These are phyloP conservation scores for Boechera stricta DNA, from an alignment of 345 rosid genomes.

Conservation along the genomic window DNA sequence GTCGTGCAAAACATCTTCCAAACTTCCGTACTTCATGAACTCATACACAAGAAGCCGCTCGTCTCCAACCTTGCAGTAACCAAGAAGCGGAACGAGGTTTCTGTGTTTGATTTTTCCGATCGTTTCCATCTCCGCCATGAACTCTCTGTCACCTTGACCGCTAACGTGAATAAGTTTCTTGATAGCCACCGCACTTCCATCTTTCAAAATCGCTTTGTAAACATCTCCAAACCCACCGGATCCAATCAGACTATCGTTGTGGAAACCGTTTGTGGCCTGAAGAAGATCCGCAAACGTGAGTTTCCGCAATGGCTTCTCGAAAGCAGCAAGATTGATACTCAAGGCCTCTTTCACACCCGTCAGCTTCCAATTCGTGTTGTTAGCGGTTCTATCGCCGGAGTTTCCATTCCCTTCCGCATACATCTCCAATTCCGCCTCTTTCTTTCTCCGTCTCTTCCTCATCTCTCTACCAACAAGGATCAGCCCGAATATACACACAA, in stretches of 20 bases:
- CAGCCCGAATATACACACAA: conserved; percentile 73
- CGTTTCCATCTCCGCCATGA: conserved; percentile 97
- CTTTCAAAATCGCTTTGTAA: conserved; percentile 85
- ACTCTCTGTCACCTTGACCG: conserved; percentile 97
- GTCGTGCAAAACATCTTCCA: conserved; percentile 86
- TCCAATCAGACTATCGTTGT: conserved; percentile 82
- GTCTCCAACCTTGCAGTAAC: conserved; percentile 90
- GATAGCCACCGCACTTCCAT: conserved; percentile 87
- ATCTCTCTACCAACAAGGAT: conserved; percentile 66
- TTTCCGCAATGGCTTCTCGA: conserved; percentile 83
- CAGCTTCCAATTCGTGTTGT: conserved; percentile 73
- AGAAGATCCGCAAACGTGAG: conserved; percentile 94
- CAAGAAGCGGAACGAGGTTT: conserved; percentile 91
- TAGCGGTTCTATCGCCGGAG: conserved; percentile 69
- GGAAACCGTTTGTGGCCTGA: conserved; percentile 89
- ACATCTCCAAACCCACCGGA: conserved; percentile 99
- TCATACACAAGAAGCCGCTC: conserved; percentile 94
- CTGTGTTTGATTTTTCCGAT: conserved; percentile 94
- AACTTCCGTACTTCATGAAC: conserved; percentile 92
- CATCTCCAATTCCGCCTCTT: conserved; percentile 61
- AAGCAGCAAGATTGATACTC: conserved; percentile 84
- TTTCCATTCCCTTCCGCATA: conserved; percentile 58
- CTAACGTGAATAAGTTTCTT: conserved; percentile 92
- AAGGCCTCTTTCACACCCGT: conserved; percentile 72
- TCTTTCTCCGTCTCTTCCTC: conserved; percentile 76